Percentiles rank a stretch among this genome's conserved stretches.
Evolutionary conservation across 371 early-diverging fungal species (phyloP).

Genomic region (Choanephora cucurbitarum): DNA sequence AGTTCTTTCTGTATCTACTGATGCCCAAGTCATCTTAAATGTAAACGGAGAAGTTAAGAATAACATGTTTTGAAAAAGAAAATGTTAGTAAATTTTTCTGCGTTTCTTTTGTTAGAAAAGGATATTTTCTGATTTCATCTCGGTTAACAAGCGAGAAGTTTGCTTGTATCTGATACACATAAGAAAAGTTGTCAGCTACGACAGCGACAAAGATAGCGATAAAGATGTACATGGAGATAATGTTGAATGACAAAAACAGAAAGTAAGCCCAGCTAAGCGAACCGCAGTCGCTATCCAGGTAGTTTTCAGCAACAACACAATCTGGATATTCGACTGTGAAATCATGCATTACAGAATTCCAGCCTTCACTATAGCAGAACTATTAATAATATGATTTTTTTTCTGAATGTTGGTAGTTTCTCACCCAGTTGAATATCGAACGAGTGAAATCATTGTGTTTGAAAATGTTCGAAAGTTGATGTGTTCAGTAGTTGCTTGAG

Average conservation of each 20-base stretch:
- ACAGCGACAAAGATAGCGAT: slow-evolving; percentile 73
- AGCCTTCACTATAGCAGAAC: slow-evolving; percentile 60
- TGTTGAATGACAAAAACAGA: slow-evolving; percentile 68
- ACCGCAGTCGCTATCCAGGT: slow-evolving; percentile 69
- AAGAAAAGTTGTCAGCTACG: slow-evolving; percentile 73
- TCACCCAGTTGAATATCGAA: slow-evolving; percentile 71
- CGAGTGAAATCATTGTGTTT: slow-evolving; percentile 60
- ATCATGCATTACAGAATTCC: slow-evolving; percentile 76
- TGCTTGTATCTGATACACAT: slow-evolving; percentile 67
- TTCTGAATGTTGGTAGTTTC: background rate
- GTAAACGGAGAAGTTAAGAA: slow-evolving; percentile 31
- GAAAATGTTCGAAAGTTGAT: slow-evolving; percentile 66
- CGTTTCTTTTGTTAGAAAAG: slow-evolving; percentile 23
- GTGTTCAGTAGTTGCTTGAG: slow-evolving; percentile 52
- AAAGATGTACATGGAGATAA: slow-evolving; percentile 79
- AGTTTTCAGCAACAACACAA: slow-evolving; percentile 60
- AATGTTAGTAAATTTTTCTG: too few species aligned
- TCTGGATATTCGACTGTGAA: slow-evolving; percentile 61
- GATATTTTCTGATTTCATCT: slow-evolving; percentile 66
- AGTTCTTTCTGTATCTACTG: slow-evolving; percentile 54
- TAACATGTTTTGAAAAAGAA: slow-evolving; percentile 3
- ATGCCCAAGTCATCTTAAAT: slow-evolving; percentile 64
- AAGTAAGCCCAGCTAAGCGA: slow-evolving; percentile 62
- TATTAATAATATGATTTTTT: background rate
- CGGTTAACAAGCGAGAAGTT: slow-evolving; percentile 64